Conservation (phyloP, 2,329 filamentous ascomycete species). For the Fusarium xyrophilum region DNA sequence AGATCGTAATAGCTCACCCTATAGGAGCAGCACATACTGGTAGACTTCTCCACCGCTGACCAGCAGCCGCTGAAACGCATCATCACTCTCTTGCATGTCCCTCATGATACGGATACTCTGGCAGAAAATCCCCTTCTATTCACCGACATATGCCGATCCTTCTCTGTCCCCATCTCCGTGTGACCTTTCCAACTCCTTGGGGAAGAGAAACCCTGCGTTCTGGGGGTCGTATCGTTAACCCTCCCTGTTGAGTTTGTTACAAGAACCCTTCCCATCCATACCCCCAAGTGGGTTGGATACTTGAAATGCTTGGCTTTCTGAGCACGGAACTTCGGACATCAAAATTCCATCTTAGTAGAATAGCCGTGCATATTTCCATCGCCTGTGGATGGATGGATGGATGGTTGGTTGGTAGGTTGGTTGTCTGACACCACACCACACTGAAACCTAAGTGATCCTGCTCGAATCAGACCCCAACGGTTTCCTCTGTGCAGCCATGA, state of each 20-base stretch:
- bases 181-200: conserved; percentile 4
- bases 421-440: background rate
- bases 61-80: background rate
- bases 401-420: background rate
- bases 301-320: background rate
- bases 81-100: conserved; percentile 2
- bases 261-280: conserved; percentile 1
- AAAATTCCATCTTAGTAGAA: conserved; percentile 1
- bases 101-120: conserved; percentile 4
- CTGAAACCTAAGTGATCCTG: background rate
- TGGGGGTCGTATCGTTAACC: background rate
- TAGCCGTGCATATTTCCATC: background rate
- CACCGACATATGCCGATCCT: conserved; percentile 18
- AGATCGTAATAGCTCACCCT: background rate
- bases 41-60: background rate
- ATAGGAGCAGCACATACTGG: background rate
- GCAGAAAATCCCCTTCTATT: conserved; percentile 3
- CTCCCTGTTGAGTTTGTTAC: conserved; percentile 12
- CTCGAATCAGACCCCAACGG: background rate
- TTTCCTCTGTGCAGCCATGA: conserved; percentile 8
- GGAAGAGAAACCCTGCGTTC: conserved; percentile 18
- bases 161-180: background rate
- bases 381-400: background rate
- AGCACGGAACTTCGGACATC: background rate
- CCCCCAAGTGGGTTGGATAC: background rate